These are phyloP conservation scores for Aspergillus unguis DNA, from an alignment of 2,329 filamentous ascomycete species.

Conservation along the genomic window DNA sequence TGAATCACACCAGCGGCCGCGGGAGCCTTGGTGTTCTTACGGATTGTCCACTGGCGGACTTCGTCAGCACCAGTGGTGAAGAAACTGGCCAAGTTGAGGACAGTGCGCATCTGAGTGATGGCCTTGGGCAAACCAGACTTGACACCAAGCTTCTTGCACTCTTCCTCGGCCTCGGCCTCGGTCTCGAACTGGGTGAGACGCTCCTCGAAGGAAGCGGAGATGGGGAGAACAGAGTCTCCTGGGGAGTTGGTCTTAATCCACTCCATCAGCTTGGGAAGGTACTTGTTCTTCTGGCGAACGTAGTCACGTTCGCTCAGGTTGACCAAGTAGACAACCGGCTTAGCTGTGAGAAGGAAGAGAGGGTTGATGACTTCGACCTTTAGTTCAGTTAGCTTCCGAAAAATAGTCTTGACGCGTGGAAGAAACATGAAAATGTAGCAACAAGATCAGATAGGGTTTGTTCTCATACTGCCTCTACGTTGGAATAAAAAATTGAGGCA, in stretches of 20 bases:
- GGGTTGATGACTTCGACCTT: constrained; percentile 98
- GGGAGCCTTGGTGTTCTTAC: constrained; percentile 94
- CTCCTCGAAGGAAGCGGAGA: constrained; percentile 91
- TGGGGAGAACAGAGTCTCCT: constrained; percentile 86
- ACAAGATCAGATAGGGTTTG: constrained; percentile 65
- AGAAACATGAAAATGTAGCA: constrained; percentile 15
- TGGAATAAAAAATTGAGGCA: constrained; percentile 61
- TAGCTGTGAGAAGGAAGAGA: constrained; percentile 89
- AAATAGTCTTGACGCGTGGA: constrained; percentile 12
- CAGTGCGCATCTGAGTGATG: constrained; percentile 88
- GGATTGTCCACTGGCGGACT: constrained; percentile 97
- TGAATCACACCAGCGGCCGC: constrained; percentile 97
- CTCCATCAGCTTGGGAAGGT: constrained; percentile 86
- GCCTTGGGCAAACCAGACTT: constrained; percentile 91
- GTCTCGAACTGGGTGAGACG: constrained; percentile 76
- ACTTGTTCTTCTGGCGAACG: constrained; percentile 99
- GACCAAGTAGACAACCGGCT: constrained; percentile 94
- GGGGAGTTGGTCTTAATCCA: constrained; percentile 91
- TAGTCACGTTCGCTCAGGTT: constrained; percentile 97
- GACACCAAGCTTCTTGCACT: constrained; percentile 82
- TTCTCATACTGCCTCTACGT: constrained; percentile 82
- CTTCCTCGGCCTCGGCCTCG: constrained; percentile 73
- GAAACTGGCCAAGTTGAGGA: constrained; percentile 86
- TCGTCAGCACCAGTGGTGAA: constrained; percentile 96
- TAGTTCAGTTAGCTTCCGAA: constrained; percentile 20